phyloP scores from a whole-genome alignment of 1,284 basidiomycete species.

The Papiliotrema laurentii region DNA sequence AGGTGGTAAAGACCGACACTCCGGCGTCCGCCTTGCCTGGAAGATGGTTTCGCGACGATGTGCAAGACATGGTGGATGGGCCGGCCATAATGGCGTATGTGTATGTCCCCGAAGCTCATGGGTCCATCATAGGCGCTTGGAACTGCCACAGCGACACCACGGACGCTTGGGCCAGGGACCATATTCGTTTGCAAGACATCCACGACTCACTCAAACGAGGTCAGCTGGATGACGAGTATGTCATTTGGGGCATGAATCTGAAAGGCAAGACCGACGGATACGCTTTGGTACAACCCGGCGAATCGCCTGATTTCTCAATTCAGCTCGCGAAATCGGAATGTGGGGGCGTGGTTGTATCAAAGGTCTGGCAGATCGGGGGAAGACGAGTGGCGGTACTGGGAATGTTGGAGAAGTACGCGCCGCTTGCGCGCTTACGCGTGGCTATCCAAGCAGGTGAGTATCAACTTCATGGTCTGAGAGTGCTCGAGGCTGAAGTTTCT shows the following conservation, averaged over 20 bases:
- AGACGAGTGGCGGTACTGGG: conserved; percentile 20
- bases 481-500: too few relatives aligned
- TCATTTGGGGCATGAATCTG: background rate
- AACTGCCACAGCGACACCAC: conserved; percentile 13
- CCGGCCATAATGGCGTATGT: conserved; percentile 16
- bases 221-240: background rate
- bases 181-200: conserved; percentile 12
- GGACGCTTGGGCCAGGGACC: conserved; percentile 10
- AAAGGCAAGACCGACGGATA: background rate
- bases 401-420: conserved; percentile 24
- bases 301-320: conserved; percentile 6
- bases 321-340: conserved; percentile 11
- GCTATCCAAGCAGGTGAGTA: too few relatives aligned
- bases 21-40: conserved; percentile 4
- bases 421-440: too few relatives aligned
- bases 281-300: background rate
- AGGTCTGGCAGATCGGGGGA: conserved; percentile 9
- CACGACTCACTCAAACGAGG: conserved; percentile 14
- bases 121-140: conserved; percentile 22
- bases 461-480: too few relatives aligned
- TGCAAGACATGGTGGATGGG: conserved; percentile 13
- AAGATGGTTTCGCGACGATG: conserved; percentile 22
- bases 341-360: conserved; percentile 14
- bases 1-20: conserved; percentile 11
- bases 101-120: conserved; percentile 7